Base-by-base conservation (phyloP, 1,284 basidiomycete species). In the Tylopilus sp. region DNA sequence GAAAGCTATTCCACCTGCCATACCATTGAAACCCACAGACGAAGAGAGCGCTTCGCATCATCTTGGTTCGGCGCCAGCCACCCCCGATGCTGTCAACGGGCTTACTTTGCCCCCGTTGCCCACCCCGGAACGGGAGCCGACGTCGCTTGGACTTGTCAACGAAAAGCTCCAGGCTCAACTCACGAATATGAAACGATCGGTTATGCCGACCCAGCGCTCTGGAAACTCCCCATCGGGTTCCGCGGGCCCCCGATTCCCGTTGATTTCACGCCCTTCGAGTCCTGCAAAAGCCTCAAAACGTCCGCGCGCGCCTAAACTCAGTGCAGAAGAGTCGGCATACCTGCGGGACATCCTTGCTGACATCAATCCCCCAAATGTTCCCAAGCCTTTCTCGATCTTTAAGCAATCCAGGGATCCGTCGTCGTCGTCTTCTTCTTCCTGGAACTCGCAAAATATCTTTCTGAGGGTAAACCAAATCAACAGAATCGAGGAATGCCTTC, bases 321-420 rank as follows among this genome's bases (percentile, higher is more conserved):
- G 77, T 1, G 59, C 73, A 14, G 79, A 78, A 52, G 83, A 90
- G 60, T 68, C 78, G 7, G 82, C 78, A 44, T 90, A 87, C 66
- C 73, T 90, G 15, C 79, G 80, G 15, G 76, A 77, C 43, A 79
- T 89, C 26, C 74, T 90, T 13, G 84, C 87, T 0, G 86, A 90
- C 54, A 74, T 85, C 33, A 67, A 59, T 33, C 71, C 71, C 36
- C 66, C 69, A 1, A 64, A 65, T 5, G 49, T 61, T 15, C 64
- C 62, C 4, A 70, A 73, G 52, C 75, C 78, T 4, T 78, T 83
- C 54, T 68, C 74, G 4, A 68, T 83, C 39, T 76, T 84, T 60
- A 75, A 71, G 55, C 70, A 69, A 24, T 65, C 71, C 40, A 68
- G 66, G 32, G 66, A 71, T 0, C 50, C 52, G 5, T 29, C 53